Conservation (phyloP, 2,329 filamentous ascomycete species). For the Leptographium lundbergii region DNA sequence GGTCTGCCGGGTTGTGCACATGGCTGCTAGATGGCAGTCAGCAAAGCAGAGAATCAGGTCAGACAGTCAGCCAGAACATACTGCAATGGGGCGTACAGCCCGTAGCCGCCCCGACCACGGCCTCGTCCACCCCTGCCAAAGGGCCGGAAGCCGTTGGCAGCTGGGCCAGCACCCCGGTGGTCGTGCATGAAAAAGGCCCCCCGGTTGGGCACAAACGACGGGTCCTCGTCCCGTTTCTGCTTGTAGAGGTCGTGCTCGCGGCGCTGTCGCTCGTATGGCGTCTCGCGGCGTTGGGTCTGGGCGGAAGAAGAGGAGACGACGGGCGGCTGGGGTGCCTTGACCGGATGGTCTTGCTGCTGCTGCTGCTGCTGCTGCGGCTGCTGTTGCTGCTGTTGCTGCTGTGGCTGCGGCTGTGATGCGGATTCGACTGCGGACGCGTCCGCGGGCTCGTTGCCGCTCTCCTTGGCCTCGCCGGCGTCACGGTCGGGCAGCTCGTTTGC, state of each 20-base stretch:
- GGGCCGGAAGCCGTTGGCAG: slow-evolving; percentile 64
- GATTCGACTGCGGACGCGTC: not conserved
- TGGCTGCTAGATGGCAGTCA: slow-evolving; percentile 18
- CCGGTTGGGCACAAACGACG: slow-evolving; percentile 85
- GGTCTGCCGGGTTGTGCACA: slow-evolving; percentile 28
- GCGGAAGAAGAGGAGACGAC: slow-evolving; percentile 9
- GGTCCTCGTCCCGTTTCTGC: slow-evolving; percentile 77
- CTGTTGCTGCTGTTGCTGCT: not conserved
- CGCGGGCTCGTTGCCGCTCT: not conserved
- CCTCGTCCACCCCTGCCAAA: slow-evolving; percentile 52
- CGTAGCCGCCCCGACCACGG: slow-evolving; percentile 42
- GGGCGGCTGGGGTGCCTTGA: slow-evolving; percentile 23
- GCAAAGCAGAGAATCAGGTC: not conserved
- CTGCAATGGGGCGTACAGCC: slow-evolving; percentile 48
- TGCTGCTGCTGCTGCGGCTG: not conserved
- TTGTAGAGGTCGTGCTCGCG: slow-evolving; percentile 86
- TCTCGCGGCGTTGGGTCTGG: slow-evolving; percentile 24
- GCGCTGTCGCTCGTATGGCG: slow-evolving; percentile 56
- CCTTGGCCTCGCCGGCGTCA: not conserved
- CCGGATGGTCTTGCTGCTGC: not conserved
- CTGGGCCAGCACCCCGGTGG: slow-evolving; percentile 65
- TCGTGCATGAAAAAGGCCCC: slow-evolving; percentile 98
- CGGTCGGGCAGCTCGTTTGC: slow-evolving; percentile 14
- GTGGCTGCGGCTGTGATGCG: slow-evolving; percentile 13
- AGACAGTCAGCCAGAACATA: slow-evolving; percentile 30